Evolutionary conservation across 169 alveolate species (phyloP), one percentile per base, ranked within the genome.

Genomic region (Plasmodium knowlesi): DNA sequence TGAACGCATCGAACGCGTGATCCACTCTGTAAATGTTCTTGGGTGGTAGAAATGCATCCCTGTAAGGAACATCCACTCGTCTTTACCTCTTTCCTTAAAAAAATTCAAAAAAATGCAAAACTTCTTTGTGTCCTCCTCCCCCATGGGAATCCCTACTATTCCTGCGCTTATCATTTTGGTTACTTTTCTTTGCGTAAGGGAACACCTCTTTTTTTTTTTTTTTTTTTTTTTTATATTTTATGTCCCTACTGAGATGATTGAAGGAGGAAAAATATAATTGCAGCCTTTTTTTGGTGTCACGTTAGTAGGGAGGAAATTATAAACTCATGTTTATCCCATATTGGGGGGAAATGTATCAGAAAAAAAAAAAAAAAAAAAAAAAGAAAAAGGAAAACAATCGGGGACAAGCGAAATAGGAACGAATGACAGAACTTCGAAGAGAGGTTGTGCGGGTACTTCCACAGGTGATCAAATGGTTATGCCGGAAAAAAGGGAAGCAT

Each of bases 61-160:
- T 22, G 39, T 67, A 39, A 8, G 16, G 41, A 25, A 67, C 37
- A 67, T 22, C 5, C 19, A 39, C 28, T 67, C 76, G 76, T 67
- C 76, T 67, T 67, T 25, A 85, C 93, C 93, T 39, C 93, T 46
- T 10, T 72, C 41, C 61, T 28, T 85, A 39, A 85, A 85, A 50
- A 85, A 50, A 74, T 85, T 74, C 67, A 85, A 28, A 73, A 85
- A 85, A 34, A 41, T 50, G 28, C 85, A 14, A 73, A 85, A 76
- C 30, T 0, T 43, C 79, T 46, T 85, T 0, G 34, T 50, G 80
- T 72, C 80, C 16, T 67, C 79, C 9, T 83, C 41, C 25, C 50
- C 70, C 82, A 83, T 39, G 19, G 54, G 30, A 79, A 85, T 85
- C 57, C 50, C 74, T 9, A n/a, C 22, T 30, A 34, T 34, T n/a